These are phyloP conservation scores for Saccharomycopsis sp. DNA, from an alignment of 805 yeast species.

Conservation along the genomic window DNA sequence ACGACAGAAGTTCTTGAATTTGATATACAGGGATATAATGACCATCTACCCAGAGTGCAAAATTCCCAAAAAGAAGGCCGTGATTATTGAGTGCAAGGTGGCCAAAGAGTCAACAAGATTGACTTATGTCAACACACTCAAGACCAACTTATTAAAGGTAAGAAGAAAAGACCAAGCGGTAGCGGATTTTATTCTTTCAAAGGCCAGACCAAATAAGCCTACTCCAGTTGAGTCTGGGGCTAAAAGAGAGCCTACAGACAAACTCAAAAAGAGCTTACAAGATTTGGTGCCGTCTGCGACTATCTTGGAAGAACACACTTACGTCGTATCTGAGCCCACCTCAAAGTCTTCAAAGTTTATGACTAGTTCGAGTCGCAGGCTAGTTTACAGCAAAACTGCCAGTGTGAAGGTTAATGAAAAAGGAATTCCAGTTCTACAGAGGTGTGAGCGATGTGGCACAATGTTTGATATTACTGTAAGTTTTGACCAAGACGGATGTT, in stretches of 20 bases:
- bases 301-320: constrained; percentile 5
- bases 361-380: background rate
- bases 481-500: background rate
- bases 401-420: background rate
- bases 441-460: constrained; percentile 16
- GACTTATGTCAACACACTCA: constrained; percentile 13
- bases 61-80: constrained; percentile 10
- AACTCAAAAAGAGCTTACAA: background rate
- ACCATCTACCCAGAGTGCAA: constrained; percentile 5
- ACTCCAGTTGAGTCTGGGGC: background rate
- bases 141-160: constrained; percentile 11
- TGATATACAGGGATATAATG: constrained; percentile 6
- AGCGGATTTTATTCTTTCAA: background rate
- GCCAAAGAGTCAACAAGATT: constrained; percentile 10
- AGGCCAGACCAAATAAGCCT: background rate
- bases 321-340: constrained; percentile 7
- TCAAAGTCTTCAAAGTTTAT: background rate
- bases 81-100: constrained; percentile 13
- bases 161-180: constrained; percentile 6
- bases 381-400: background rate
- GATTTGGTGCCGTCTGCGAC: constrained; percentile 4
- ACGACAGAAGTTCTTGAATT: constrained; percentile 10
- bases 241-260: background rate
- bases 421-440: background rate
- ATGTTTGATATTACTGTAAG: constrained; percentile 2